phyloP scores from a whole-genome alignment of 768 basidiomycete species.

The Lyophyllum decastes region DNA sequence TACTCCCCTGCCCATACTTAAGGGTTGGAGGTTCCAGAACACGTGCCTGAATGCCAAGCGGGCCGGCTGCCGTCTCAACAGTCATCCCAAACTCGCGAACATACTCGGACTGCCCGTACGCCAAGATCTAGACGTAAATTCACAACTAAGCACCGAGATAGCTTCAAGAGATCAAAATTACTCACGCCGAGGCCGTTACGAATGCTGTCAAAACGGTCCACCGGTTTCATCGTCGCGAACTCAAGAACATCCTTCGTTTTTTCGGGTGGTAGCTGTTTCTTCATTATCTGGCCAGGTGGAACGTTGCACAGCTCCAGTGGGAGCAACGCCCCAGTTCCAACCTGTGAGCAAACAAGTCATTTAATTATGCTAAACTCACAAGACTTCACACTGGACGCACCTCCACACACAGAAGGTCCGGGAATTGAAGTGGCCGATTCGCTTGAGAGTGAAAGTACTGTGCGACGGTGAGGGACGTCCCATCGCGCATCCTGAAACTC shows the following conservation, averaged over 20 bases:
- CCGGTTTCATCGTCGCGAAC: constrained; percentile 68
- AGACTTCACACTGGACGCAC: constrained; percentile 29
- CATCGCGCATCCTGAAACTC: constrained; percentile 51
- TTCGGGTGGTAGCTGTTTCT: constrained; percentile 69
- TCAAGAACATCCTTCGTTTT: constrained; percentile 62
- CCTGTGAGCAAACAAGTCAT: constrained; percentile 32
- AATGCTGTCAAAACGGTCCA: constrained; percentile 58
- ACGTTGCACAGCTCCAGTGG: constrained; percentile 72
- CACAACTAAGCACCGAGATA: neutral
- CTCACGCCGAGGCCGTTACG: constrained; percentile 39
- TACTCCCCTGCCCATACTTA: constrained; percentile 59
- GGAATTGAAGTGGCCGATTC: constrained; percentile 40
- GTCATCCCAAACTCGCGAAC: constrained; percentile 69
- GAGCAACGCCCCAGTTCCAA: constrained; percentile 59
- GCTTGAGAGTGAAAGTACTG: constrained; percentile 16
- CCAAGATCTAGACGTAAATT: constrained; percentile 41
- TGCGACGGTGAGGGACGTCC: constrained; percentile 15
- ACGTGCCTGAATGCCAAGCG: constrained; percentile 56
- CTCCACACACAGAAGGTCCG: constrained; percentile 54
- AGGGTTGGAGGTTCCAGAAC: constrained; percentile 63
- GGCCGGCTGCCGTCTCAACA: constrained; percentile 47
- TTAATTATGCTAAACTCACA: neutral
- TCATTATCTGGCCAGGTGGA: constrained; percentile 66
- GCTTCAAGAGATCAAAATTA: neutral
- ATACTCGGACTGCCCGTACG: constrained; percentile 73